These are phyloP conservation scores for Whalleya microplaca DNA, from an alignment of 2,329 filamentous ascomycete genomes.

Conservation along the genomic window DNA sequence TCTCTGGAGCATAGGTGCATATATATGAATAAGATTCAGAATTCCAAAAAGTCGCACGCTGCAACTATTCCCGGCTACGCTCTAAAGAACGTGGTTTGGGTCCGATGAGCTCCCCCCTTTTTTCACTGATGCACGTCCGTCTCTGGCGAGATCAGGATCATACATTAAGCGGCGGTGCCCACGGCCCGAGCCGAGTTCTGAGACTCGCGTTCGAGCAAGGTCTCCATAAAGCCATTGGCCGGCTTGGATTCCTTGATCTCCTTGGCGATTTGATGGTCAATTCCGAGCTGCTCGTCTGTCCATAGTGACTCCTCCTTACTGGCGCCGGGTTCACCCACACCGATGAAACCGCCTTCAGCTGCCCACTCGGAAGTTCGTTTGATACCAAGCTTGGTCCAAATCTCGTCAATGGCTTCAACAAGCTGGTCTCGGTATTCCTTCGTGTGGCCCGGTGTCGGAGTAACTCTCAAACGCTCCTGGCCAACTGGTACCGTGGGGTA, in stretches of 20 bases:
- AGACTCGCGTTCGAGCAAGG: constrained; percentile 60
- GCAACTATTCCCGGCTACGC: constrained; percentile 29
- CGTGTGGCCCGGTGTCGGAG: constrained; percentile 89
- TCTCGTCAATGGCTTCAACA: constrained; percentile 79
- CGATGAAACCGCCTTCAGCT: constrained; percentile 88
- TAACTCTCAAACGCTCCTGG: constrained; percentile 96
- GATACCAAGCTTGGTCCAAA: constrained; percentile 87
- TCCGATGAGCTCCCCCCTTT: constrained; percentile 37
- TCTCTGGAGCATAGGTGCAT: constrained; percentile 7
- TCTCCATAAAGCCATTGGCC: constrained; percentile 54
- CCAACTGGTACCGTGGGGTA: constrained; percentile 97
- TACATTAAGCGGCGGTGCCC: constrained; percentile 38
- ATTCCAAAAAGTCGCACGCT: constrained; percentile 19
- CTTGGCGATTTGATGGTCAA: constrained; percentile 64
- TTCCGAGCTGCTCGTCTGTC: constrained; percentile 85
- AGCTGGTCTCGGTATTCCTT: constrained; percentile 86
- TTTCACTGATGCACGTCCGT: constrained; percentile 18
- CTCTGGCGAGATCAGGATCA: constrained; percentile 9
- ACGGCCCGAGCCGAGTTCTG: constrained; percentile 33
- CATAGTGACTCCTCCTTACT: constrained; percentile 75
- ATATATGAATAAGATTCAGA: constrained; percentile 31
- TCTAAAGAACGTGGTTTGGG: constrained; percentile 39
- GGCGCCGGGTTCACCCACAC: constrained; percentile 76
- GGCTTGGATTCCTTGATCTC: constrained; percentile 58
- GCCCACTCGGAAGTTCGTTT: constrained; percentile 95